Evolutionary conservation across 768 basidiomycete species (phyloP).

Genomic region (Pleurotus ostreatus): DNA sequence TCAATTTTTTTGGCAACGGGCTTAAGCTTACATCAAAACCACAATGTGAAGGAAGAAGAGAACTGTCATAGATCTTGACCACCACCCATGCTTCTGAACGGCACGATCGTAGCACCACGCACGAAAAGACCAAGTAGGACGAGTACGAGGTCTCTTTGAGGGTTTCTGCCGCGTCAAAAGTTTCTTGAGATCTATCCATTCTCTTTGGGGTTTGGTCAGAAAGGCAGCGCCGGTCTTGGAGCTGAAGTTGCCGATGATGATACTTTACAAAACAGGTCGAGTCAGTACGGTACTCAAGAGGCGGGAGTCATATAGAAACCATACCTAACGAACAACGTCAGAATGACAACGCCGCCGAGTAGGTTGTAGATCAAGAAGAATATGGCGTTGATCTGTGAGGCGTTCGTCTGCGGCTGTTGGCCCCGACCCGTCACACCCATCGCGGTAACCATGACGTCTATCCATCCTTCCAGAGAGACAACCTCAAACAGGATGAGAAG

Average conservation of each 20-base stretch:
- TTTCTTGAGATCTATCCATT: constrained; percentile 93
- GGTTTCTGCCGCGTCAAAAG: constrained; percentile 84
- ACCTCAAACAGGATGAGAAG: constrained; percentile 94
- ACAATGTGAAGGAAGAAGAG: constrained; percentile 81
- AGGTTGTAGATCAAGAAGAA: constrained; percentile 92
- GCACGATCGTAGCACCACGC: constrained; percentile 93
- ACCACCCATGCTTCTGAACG: constrained; percentile 89
- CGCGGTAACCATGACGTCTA: constrained; percentile 84
- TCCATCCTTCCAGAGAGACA: constrained; percentile 94
- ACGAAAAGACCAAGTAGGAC: constrained; percentile 51
- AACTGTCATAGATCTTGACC: constrained; percentile 76
- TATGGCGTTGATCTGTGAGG: constrained; percentile 77
- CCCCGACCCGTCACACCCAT: constrained; percentile 72
- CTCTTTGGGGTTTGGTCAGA: constrained; percentile 80
- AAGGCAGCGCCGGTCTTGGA: constrained; percentile 83
- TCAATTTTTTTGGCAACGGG: neutral
- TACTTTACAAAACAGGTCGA: constrained; percentile 42
- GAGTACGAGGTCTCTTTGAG: constrained; percentile 68
- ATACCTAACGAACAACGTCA: constrained; percentile 89
- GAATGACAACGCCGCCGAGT: constrained; percentile 83
- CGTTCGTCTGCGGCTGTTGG: constrained; percentile 68
- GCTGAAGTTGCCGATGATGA: constrained; percentile 93
- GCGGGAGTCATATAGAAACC: constrained; percentile 12
- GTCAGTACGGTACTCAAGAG: constrained; percentile 9
- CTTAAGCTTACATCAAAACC: constrained; percentile 64